A percentile compares a stretch with the other conserved stretches of the same genome.
These are phyloP conservation scores for Ulmus americana DNA, from an alignment of 331 rosid genomes.

Conservation along the genomic window DNA sequence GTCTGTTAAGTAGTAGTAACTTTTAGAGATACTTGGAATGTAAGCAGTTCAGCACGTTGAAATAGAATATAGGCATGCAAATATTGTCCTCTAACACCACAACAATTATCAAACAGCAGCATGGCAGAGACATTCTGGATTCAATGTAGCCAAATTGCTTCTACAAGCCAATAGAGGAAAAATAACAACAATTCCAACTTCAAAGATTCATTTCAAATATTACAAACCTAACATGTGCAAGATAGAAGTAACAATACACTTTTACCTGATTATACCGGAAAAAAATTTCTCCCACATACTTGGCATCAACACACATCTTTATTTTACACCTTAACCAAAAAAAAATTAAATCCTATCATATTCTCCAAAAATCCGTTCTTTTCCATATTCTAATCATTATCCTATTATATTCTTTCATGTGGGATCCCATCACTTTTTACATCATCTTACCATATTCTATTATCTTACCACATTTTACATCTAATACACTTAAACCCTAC, in stretches of 20 bases:
- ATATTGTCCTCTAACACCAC: not conserved
- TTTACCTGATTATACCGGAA: conserved; percentile 66
- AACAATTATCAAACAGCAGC: not conserved
- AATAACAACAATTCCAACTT: too few species aligned
- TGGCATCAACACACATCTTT: conserved; percentile 67
- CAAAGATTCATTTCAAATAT: too few species aligned
- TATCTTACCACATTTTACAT: too few species aligned
- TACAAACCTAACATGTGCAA: too few species aligned
- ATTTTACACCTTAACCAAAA: too few species aligned
- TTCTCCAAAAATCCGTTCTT: too few species aligned
- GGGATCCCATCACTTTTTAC: too few species aligned
- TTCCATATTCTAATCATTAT: too few species aligned
- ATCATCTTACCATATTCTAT: too few species aligned
- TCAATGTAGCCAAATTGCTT: not conserved
- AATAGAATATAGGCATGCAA: not conserved
- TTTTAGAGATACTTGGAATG: not conserved
- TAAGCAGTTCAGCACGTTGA: conserved; percentile 6
- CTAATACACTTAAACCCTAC: too few species aligned
- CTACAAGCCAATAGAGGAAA: not conserved
- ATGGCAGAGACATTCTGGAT: not conserved
- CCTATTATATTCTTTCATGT: too few species aligned
- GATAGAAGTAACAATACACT: not conserved
- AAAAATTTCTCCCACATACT: conserved; percentile 54
- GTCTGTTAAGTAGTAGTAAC: conserved; percentile 39
- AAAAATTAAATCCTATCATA: too few species aligned